Base-by-base conservation (phyloP, 352 stramenopile species). In the Globisporangium parvum region DNA sequence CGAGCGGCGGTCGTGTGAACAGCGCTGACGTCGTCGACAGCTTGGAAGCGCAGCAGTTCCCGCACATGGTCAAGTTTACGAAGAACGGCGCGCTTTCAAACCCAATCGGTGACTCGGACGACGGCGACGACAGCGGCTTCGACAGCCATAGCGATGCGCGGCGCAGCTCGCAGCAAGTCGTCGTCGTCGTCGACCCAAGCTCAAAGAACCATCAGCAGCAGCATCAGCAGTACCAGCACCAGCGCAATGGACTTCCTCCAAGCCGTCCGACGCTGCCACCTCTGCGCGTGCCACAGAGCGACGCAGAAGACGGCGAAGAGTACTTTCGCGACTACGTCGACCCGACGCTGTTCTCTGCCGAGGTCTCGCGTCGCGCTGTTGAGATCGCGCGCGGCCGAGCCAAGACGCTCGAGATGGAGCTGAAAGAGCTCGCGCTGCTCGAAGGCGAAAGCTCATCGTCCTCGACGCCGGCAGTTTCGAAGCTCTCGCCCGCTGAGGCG, bases 351-450 rank as follows among this genome's bases (percentile, higher is more conserved):
- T 94, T 94, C 59, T 93, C 82, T 1, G 78, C 85, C 0, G 85
- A 94, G 23, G 71, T 93, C 3, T 94, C 85, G 9, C 71, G 85
- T 23, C 82, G 91, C 47, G 81, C 82, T 11, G 85, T 94, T 60
- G 85, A 94, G 33, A 70, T 92, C n/a, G 85, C 85, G 0, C 81
- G 90, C 60, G 75, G 85, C 21, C 80, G 85, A 28, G 85, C 85
- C 8, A 84, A 87, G 54, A 71, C 62, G 3, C 67, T 94, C 39
- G 82, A 88, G 14, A 75, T 66, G 18, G 85, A 94, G 56, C 65
- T 94, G 21, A 85, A 88, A 55, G 82, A 94, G 49, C 67, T 91
- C 49, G 55, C 62, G 5, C 66, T 78, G 21, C 58, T 91, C 14
- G 81, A 91, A 26, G 45, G 28, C 14, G 55, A 47, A 24, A 63